Evolutionary conservation across 768 basidiomycete genomes (phyloP).

Genomic region (Mycena floridula): DNA sequence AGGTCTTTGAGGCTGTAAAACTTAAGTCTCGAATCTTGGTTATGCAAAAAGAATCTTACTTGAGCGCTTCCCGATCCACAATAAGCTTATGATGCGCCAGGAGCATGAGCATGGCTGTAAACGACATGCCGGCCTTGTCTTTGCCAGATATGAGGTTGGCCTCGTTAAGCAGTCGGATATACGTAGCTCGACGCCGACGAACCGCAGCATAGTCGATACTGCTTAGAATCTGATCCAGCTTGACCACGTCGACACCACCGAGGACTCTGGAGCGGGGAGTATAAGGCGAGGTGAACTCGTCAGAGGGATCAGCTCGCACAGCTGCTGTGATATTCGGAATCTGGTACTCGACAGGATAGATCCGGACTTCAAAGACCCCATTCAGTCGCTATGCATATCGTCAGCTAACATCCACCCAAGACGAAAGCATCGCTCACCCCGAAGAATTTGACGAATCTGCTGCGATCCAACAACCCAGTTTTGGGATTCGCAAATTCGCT

Average conservation of each 20-base stretch:
- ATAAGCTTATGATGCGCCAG: conserved; percentile 91
- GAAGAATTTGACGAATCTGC: conserved; percentile 73
- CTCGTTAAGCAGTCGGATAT: conserved; percentile 81
- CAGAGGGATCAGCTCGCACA: conserved; percentile 33
- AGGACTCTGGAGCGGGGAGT: conserved; percentile 25
- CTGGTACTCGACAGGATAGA: conserved; percentile 70
- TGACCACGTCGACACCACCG: conserved; percentile 55
- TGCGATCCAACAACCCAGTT: conserved; percentile 71
- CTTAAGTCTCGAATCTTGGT: neutral
- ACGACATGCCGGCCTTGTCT: conserved; percentile 77
- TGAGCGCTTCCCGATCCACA: conserved; percentile 80
- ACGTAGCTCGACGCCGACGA: conserved; percentile 61
- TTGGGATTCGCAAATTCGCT: conserved; percentile 73
- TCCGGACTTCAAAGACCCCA: conserved; percentile 83
- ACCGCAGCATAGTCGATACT: conserved; percentile 61
- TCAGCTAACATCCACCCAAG: neutral
- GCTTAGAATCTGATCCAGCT: conserved; percentile 51
- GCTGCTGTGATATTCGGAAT: conserved; percentile 51
- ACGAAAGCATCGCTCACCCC: conserved; percentile 46
- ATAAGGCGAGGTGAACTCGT: conserved; percentile 25
- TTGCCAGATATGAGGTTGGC: conserved; percentile 65
- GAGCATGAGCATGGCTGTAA: conserved; percentile 82
- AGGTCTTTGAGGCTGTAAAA: conserved; percentile 70
- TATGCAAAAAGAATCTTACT: conserved; percentile 44
- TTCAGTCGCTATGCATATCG: conserved; percentile 54